Evolutionary conservation across 768 basidiomycete genomes (phyloP).

Genomic region (Pisolithus tinctorius): DNA sequence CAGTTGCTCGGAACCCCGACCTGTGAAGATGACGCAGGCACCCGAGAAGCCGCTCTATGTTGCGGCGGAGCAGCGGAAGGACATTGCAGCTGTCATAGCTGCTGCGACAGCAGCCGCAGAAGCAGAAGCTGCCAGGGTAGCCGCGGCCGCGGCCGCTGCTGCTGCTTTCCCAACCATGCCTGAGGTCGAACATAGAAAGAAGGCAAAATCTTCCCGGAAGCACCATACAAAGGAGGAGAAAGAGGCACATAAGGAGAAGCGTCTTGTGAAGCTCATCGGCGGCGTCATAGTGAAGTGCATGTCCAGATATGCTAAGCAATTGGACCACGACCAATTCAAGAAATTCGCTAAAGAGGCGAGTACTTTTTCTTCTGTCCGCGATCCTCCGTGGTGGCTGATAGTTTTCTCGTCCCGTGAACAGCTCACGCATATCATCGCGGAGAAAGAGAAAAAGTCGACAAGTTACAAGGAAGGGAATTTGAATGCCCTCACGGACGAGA

Average conservation of each 20-base stretch:
- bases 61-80: slow-evolving; percentile 15
- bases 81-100: slow-evolving; percentile 36
- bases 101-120: slow-evolving; percentile 31
- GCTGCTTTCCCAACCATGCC: slow-evolving; percentile 7
- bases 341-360: slow-evolving; percentile 90
- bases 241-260: slow-evolving; percentile 74
- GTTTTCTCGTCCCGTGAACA: slow-evolving; percentile 24
- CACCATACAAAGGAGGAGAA: slow-evolving; percentile 47
- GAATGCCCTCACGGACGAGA: slow-evolving; percentile 79
- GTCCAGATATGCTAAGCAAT: slow-evolving; percentile 76
- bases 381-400: background rate
- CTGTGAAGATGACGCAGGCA: background rate
- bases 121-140: slow-evolving; percentile 26
- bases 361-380: slow-evolving; percentile 2
- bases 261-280: slow-evolving; percentile 74
- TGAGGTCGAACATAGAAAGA: slow-evolving; percentile 12
- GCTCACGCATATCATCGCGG: slow-evolving; percentile 82
- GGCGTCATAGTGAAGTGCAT: slow-evolving; percentile 88
- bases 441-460: slow-evolving; percentile 91
- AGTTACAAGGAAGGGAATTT: slow-evolving; percentile 70
- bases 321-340: slow-evolving; percentile 85
- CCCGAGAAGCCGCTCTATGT: background rate
- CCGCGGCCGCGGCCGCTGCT: slow-evolving; percentile 19
- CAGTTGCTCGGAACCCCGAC: background rate
- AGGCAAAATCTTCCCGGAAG: slow-evolving; percentile 32